Evolutionary conservation across 495 filamentous ascomycete species (phyloP), one percentile per base, ranked within the genome.

Genomic region (Beverwykella pulmonaria): DNA sequence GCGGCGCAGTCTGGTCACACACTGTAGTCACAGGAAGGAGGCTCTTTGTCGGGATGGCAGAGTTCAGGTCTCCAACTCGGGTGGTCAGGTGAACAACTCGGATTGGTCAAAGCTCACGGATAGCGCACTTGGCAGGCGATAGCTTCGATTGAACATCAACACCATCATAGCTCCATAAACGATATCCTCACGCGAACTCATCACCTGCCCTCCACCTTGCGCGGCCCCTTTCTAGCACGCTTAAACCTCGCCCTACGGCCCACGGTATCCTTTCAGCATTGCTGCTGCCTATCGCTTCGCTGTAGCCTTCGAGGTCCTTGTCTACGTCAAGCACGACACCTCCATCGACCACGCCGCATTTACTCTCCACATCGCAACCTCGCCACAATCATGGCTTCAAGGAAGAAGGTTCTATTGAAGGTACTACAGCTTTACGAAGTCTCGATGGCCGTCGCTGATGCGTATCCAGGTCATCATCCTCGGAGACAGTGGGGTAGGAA

Each of bases 331-430:
- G 52, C 44, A 53, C 34, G 19, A 5, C 27, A 52, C 22, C 41
- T 25, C 53, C 46, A 50, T 41, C 62, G n/a, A 49, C 34, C 53
- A 53, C 30, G 30, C 62, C 53, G 48, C 49, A 29, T 53, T 44
- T 53, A 3, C 49, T 41, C n/a, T 47, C 26, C 36, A 49, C 65
- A 8, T 41, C 58, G 19, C 41, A 55, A 49, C 14, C 27, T 44
- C 25, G 1, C n/a, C 12, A 39, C 54, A 23, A 54, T 26, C 65
- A 97, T 97, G 92, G 84, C 92, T 75, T 92, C 92, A 72, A 87
- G 91, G 78, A 98, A 96, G 89, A 97, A 97, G 87, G 92, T 96
- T 69, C 82, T 98, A 57, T 81, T 98, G 70, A 98, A 98, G 89
- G 93, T 96, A 82, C 46, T 55, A 20, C 27, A 25, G 52, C 58